Conservation (phyloP, 345 rosid species). For the Camelina neglecta region DNA sequence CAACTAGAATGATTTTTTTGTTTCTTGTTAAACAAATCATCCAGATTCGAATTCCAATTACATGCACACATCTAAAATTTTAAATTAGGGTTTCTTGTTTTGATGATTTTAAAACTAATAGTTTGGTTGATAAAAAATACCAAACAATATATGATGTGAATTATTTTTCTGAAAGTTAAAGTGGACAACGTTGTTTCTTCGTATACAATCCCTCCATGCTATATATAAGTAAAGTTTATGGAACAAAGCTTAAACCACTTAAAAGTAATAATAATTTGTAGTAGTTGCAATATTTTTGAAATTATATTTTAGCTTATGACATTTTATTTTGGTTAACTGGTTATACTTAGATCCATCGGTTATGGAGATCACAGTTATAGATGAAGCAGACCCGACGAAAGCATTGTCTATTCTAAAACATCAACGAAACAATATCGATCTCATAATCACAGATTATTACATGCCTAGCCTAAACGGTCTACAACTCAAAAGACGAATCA, state of each 20-base stretch:
- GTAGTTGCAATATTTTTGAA: too few relatives aligned
- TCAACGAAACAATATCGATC: constrained; percentile 47
- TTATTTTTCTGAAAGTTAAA: too few relatives aligned
- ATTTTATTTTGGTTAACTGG: constrained; percentile 19
- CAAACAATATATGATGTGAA: too few relatives aligned
- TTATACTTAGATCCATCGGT: constrained; percentile 31
- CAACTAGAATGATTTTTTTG: not conserved
- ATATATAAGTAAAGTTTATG: too few relatives aligned
- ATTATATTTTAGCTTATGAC: too few relatives aligned
- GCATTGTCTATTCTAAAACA: constrained; percentile 58
- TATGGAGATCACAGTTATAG: constrained; percentile 47
- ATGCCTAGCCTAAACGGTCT: constrained; percentile 77
- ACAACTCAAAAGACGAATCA: constrained; percentile 53
- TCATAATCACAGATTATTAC: constrained; percentile 70
- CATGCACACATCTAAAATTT: not conserved
- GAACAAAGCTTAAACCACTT: too few relatives aligned
- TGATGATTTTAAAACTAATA: too few relatives aligned
- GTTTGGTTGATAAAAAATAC: too few relatives aligned
- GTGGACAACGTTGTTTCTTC: too few relatives aligned
- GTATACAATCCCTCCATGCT: too few relatives aligned
- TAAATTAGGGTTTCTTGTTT: too few relatives aligned
- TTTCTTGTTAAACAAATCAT: not conserved
- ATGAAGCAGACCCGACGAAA: constrained; percentile 46
- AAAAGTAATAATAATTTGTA: too few relatives aligned
- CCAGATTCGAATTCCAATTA: not conserved